These are phyloP conservation scores for Psilocybe sp. DNA, from an alignment of 768 basidiomycete genomes.

Conservation along the genomic window DNA sequence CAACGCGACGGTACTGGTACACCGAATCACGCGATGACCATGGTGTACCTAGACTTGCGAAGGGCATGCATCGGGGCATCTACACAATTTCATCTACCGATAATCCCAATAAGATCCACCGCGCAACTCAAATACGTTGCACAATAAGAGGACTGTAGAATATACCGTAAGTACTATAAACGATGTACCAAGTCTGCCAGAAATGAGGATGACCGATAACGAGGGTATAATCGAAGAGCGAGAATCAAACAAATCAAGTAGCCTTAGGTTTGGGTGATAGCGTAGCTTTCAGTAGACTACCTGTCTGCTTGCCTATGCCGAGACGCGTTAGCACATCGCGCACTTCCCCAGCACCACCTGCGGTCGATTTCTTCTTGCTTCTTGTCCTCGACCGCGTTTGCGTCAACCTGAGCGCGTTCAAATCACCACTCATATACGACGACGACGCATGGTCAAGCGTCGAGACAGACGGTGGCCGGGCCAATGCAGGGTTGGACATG, in stretches of 20 bases:
- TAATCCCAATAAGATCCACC: too few species aligned
- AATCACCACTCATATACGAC: conserved; percentile 38
- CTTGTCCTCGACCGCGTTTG: conserved; percentile 54
- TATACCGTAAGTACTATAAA: too few species aligned
- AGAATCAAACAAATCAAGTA: neutral
- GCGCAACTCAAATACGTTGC: too few species aligned
- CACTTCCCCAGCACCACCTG: conserved; percentile 65
- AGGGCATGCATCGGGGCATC: too few species aligned
- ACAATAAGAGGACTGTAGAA: too few species aligned
- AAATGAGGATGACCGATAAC: too few species aligned
- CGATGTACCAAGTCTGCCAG: too few species aligned
- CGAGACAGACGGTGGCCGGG: conserved; percentile 68
- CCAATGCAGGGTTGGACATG: conserved; percentile 75
- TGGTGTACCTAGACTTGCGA: too few species aligned
- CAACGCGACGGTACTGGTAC: too few species aligned
- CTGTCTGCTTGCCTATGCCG: conserved; percentile 76
- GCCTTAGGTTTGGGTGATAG: conserved; percentile 46
- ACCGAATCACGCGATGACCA: too few species aligned
- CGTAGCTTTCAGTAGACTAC: conserved; percentile 66
- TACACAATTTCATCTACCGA: too few species aligned
- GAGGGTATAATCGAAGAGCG: too few species aligned
- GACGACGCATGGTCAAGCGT: conserved; percentile 71
- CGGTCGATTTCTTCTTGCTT: conserved; percentile 44
- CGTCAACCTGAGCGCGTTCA: conserved; percentile 32
- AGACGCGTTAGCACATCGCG: conserved; percentile 77